Conservation (phyloP, 306 rosid species). For the Dalbergia oliveri region DNA sequence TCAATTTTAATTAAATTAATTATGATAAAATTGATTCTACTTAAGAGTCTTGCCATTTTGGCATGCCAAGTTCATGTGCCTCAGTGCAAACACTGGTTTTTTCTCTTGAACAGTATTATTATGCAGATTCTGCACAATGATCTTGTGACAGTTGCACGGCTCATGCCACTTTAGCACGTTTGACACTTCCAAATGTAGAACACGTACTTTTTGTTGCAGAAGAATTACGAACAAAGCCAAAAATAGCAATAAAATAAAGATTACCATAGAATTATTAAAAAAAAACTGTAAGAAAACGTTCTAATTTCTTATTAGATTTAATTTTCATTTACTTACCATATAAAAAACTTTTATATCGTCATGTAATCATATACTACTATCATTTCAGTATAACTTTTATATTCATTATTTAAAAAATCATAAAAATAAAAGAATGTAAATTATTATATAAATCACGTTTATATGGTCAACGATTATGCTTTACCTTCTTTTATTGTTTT, state of each 20-base stretch:
- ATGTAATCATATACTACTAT: too few species aligned
- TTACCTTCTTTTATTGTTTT: not conserved
- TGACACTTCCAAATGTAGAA: conserved; percentile 35
- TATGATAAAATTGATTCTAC: too few species aligned
- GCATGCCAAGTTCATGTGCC: not conserved
- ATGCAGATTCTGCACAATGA: conserved; percentile 25
- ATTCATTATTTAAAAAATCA: too few species aligned
- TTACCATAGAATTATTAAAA: not conserved
- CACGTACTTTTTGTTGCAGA: not conserved
- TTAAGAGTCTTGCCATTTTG: not conserved
- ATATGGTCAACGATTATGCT: not conserved
- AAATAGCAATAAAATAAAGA: not conserved
- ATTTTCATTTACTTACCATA: too few species aligned
- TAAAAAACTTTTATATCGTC: too few species aligned
- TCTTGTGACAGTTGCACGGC: conserved; percentile 44
- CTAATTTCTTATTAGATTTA: not conserved
- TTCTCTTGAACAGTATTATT: not conserved
- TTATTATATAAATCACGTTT: too few species aligned
- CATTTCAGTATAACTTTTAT: too few species aligned
- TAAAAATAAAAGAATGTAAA: too few species aligned
- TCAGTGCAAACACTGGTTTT: not conserved
- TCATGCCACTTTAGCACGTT: not conserved
- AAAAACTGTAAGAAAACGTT: not conserved
- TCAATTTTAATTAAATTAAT: too few species aligned
- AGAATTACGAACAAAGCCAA: not conserved